Base-by-base conservation (phyloP, 352 stramenopile genomes). In the Globisporangium megalacanthum region DNA sequence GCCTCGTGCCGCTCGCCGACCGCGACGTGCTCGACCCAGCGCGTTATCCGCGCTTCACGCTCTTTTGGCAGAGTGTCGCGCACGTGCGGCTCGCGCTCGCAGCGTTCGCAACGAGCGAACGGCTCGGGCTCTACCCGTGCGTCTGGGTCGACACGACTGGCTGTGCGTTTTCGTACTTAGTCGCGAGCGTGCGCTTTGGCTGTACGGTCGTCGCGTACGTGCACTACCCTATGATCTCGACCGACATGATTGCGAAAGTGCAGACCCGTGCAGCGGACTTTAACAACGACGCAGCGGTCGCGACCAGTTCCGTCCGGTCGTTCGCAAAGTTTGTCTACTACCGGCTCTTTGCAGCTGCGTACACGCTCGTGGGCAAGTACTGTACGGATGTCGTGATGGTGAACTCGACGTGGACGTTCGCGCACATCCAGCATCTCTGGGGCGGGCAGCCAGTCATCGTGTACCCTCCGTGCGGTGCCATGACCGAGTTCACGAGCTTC, bases 151-250 rank as follows among this genome's bases (percentile, higher is more conserved):
- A 99, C 68, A 99, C 97, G 4, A 99, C 95, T 0, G 97, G 97
- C 19, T 98, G 88, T 60, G 83, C 97, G 36, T 99, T 99, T 79
- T 97, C 96, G 1, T 99, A 98, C 72, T 69, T 97, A 4, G 71
- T 99, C 3, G 96, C 95, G 0, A 89, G 77, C 59, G 47, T 92
- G 5, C 62, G 97, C 6, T 86, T 83, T 52, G 83, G 86, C 2
- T 97, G 83, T 52, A 83, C 62, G 1, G 84, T 99, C 36, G 79
- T 90, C 3, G 83, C 95, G 48, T 99, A 99, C 83, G 95, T 98
- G 29, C 97, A 99, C 81, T 99, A 99, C 81, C 97, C 97, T 8
- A 99, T 98, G 57, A 99, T 99, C 65, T 98, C 89, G 50, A 98
- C 91, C 36, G 96, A 99, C 65, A 99, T 99, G 97, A 90, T 99